These are phyloP conservation scores for Ogataea paraovalis DNA, from an alignment of 805 yeast genomes.

Conservation along the genomic window DNA sequence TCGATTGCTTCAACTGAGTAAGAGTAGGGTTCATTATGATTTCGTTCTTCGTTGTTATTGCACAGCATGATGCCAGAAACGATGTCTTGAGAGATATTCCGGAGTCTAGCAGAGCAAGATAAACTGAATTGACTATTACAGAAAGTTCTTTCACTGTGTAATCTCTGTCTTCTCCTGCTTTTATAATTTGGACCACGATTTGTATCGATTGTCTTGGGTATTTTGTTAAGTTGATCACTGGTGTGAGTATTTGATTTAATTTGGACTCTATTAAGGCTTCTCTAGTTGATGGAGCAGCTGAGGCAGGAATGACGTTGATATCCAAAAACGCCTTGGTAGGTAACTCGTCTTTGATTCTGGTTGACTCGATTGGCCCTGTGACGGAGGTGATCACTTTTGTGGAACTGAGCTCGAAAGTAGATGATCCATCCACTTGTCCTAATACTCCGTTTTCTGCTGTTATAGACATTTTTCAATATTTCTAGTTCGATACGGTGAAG, in stretches of 20 bases:
- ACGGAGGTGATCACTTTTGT: constrained; percentile 71
- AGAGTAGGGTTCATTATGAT: constrained; percentile 43
- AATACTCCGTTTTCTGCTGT: constrained; percentile 29
- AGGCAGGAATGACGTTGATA: constrained; percentile 70
- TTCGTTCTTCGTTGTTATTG: constrained; percentile 20
- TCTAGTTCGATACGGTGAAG: background rate
- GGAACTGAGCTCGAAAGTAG: constrained; percentile 46
- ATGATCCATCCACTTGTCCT: constrained; percentile 76
- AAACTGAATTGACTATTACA: constrained; percentile 68
- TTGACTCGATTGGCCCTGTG: constrained; percentile 82
- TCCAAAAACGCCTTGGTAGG: constrained; percentile 79
- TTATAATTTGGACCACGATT: constrained; percentile 60
- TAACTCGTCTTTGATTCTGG: constrained; percentile 74
- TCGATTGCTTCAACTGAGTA: constrained; percentile 38
- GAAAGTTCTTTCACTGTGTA: constrained; percentile 49
- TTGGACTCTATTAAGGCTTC: constrained; percentile 76
- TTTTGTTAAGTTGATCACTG: constrained; percentile 54
- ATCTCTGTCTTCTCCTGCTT: constrained; percentile 42
- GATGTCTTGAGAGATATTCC: constrained; percentile 67
- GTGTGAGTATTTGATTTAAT: constrained; percentile 54
- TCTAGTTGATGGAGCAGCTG: constrained; percentile 67
- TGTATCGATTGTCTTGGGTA: constrained; percentile 81
- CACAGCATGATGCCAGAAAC: constrained; percentile 51
- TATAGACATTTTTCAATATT: constrained; percentile 3
- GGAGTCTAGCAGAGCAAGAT: constrained; percentile 75